Evolutionary conservation across 768 basidiomycete genomes (phyloP).

Genomic region (Rhodosporidiobolus sp.): DNA sequence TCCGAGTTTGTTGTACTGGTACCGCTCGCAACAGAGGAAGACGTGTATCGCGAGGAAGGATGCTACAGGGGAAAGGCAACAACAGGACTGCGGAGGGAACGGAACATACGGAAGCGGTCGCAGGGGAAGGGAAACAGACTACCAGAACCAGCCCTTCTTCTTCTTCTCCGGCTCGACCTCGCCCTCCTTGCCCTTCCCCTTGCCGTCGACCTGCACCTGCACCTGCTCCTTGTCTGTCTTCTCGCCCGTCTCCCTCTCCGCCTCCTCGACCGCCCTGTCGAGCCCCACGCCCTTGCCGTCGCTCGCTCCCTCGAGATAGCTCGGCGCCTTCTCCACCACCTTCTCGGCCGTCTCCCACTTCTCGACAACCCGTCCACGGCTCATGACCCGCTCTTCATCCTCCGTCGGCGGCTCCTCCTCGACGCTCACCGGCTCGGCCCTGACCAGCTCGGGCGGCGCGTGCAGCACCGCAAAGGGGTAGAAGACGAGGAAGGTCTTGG

Average conservation of each 20-base stretch:
- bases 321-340: background rate
- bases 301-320: background rate
- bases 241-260: background rate
- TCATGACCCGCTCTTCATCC: background rate
- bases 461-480: slow-evolving; percentile 31
- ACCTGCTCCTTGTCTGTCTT: background rate
- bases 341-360: slow-evolving; percentile 23
- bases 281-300: background rate
- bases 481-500: slow-evolving; percentile 34
- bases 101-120: background rate
- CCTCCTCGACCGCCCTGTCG: slow-evolving; percentile 7
- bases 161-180: background rate
- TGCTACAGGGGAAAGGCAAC: too few relatives aligned
- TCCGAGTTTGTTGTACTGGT: too few relatives aligned
- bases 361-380: slow-evolving; percentile 19
- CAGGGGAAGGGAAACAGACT: background rate
- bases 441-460: background rate
- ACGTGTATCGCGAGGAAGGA: too few relatives aligned
- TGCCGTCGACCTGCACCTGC: background rate
- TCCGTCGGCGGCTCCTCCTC: slow-evolving; percentile 9
- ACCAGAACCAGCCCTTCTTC: slow-evolving; percentile 34
- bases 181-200: background rate
- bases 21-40: too few relatives aligned
- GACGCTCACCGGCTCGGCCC: slow-evolving; percentile 8
- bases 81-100: too few relatives aligned